Evolutionary conservation across 768 basidiomycete species (phyloP), one percentile per base, ranked within the genome.

Genomic region (Tricholoma bakamatsutake): DNA sequence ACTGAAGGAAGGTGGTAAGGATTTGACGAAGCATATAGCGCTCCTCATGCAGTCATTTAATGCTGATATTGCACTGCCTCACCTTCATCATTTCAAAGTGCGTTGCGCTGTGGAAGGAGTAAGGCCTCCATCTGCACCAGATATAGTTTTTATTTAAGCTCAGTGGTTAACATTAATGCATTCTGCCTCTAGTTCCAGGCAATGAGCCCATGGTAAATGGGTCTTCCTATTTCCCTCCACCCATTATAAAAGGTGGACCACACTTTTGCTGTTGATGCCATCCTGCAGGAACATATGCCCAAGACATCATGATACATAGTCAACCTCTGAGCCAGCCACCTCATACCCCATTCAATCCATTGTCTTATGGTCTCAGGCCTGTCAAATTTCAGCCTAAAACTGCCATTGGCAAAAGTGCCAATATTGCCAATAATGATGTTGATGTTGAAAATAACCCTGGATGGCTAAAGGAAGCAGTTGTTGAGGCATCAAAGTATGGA

Each of bases 41-140:
- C 12, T 59, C 12, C 30, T 62, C 8, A 48, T 59, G 34, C 61
- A 62, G 34, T 13, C 54, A 4, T 61, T 61, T 52, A 58, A 47
- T 15, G 47, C 37, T 21, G 52, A 56, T 18, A 40, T 61, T 24
- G 60, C 52, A 28, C 33, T 61, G 10, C 52, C 58, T 7, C 53
- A 59, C n/a, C 52, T 61, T 15, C 53, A 31, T 47, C 48, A 28
- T 18, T 61, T 61, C 24, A 27, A 35, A 18, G 24, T 13, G n/a
- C 48, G 52, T 15, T 59, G 54, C 37, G 27, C 15, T 46, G 27
- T 39, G 21, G 33, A 55, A 47, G 51, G 34, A 13, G 45, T 54
- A 28, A 28, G 39, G 13, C 48, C 54, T 21, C 57, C 46, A 34
- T 15, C 17, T 24, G 47, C 37, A 3, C 21, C 21, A 24, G 21